Evolutionary conservation across 768 basidiomycete genomes (phyloP).

Genomic region (Suillus ampliporus): DNA sequence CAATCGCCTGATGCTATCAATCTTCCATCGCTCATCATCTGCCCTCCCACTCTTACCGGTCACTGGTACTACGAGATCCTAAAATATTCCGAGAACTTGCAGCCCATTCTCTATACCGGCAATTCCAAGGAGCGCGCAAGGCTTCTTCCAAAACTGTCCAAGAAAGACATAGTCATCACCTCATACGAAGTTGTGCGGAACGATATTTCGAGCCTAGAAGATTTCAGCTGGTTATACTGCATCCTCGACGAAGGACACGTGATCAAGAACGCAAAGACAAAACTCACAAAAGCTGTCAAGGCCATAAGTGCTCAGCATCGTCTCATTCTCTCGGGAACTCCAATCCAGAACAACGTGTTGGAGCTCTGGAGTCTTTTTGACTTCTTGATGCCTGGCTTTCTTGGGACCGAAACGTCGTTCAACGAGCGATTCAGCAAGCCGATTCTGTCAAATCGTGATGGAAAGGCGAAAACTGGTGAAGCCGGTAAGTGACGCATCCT

Average conservation of each 20-base stretch:
- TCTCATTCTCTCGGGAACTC: slow-evolving; percentile 94
- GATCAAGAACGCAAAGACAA: slow-evolving; percentile 99
- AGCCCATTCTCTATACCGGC: slow-evolving; percentile 88
- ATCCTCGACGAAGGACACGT: slow-evolving; percentile 98
- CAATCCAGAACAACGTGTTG: slow-evolving; percentile 98
- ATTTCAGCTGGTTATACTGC: slow-evolving; percentile 90
- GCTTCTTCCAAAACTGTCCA: slow-evolving; percentile 65
- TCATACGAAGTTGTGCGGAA: slow-evolving; percentile 98
- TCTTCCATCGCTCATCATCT: slow-evolving; percentile 92
- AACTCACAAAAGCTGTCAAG: slow-evolving; percentile 96
- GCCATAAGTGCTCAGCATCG: slow-evolving; percentile 89
- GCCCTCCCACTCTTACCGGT: slow-evolving; percentile 96
- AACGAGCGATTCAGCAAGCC: slow-evolving; percentile 97
- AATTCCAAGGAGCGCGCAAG: slow-evolving; percentile 79
- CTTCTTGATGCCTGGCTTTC: slow-evolving; percentile 98
- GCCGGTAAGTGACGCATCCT: slow-evolving; percentile 66
- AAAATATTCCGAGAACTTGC: slow-evolving; percentile 87
- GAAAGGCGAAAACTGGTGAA: slow-evolving; percentile 93
- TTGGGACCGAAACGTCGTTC: slow-evolving; percentile 94
- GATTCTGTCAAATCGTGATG: slow-evolving; percentile 92
- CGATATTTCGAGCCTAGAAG: slow-evolving; percentile 79
- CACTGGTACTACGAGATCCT: slow-evolving; percentile 99
- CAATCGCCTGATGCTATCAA: slow-evolving; percentile 79
- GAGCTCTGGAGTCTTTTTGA: slow-evolving; percentile 99
- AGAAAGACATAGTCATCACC: slow-evolving; percentile 91